Evolutionary conservation across 1,284 basidiomycete genomes (phyloP).

Genomic region (Tilletia setariae): DNA sequence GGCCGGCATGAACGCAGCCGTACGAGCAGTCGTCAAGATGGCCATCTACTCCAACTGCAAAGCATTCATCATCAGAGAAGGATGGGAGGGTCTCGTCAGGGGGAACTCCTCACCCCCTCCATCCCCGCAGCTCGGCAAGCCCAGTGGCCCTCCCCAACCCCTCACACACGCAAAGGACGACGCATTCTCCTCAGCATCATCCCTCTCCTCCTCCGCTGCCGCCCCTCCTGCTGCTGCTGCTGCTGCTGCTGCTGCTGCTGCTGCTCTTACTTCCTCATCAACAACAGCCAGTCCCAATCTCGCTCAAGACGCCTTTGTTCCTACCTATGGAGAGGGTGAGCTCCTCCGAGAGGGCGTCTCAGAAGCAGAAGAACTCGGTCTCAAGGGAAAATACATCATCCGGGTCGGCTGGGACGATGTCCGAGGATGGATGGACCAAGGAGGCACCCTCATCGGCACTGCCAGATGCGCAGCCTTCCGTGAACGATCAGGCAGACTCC

Average conservation of each 20-base stretch:
- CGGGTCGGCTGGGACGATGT: constrained; percentile 98
- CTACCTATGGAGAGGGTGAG: constrained; percentile 85
- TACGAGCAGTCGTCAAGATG: constrained; percentile 52
- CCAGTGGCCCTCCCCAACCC: neutral
- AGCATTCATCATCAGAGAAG: constrained; percentile 66
- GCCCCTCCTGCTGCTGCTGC: too few relatives aligned
- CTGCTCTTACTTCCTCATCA: too few relatives aligned
- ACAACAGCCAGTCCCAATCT: constrained; percentile 29
- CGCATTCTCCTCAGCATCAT: constrained; percentile 33
- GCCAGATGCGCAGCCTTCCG: constrained; percentile 86
- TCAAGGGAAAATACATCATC: constrained; percentile 90
- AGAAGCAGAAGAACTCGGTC: constrained; percentile 61
- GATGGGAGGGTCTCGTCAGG: constrained; percentile 83
- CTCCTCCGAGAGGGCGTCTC: constrained; percentile 85
- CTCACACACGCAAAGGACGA: neutral
- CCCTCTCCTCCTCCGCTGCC: constrained; percentile 38
- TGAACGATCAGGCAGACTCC: constrained; percentile 76
- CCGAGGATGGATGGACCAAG: constrained; percentile 81
- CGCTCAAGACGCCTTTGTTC: constrained; percentile 58
- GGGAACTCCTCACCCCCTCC: constrained; percentile 57
- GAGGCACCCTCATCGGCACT: constrained; percentile 93
- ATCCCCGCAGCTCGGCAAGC: neutral
- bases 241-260: too few relatives aligned
- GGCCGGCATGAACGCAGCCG: constrained; percentile 63
- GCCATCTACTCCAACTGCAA: constrained; percentile 63